Evolutionary conservation across 805 yeast species (phyloP).

Genomic region (Grigorovia humatica): DNA sequence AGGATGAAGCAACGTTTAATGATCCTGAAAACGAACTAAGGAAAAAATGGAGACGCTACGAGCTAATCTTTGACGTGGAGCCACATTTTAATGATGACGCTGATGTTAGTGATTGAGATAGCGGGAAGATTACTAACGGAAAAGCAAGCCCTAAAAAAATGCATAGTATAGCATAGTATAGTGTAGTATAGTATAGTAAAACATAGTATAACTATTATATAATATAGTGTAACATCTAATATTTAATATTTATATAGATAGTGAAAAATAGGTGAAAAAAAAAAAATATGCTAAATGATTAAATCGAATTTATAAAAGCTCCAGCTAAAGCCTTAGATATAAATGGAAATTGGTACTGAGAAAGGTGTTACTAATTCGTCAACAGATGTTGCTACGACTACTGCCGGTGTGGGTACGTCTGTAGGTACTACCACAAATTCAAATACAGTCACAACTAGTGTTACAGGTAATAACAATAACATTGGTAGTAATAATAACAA

Average conservation of each 20-base stretch:
- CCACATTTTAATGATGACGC: slow-evolving; percentile 25
- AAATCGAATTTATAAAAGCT: not conserved
- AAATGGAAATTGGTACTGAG: not conserved
- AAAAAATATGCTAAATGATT: not conserved
- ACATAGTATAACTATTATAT: not conserved
- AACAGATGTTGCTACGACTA: too few species aligned
- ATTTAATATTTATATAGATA: not conserved
- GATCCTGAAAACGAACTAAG: slow-evolving; percentile 24
- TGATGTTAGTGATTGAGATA: slow-evolving; percentile 23
- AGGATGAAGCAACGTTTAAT: slow-evolving; percentile 24
- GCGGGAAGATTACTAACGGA: too few species aligned
- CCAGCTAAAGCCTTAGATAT: too few species aligned
- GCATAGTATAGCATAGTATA: not conserved
- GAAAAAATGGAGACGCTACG: slow-evolving; percentile 29
- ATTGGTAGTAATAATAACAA: too few species aligned
- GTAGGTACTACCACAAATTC: too few species aligned
- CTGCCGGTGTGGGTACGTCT: too few species aligned
- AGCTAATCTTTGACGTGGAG: slow-evolving; percentile 26
- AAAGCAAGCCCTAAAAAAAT: not conserved
- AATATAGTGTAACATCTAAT: not conserved
- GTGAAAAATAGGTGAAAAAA: not conserved
- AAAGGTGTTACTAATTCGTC: too few species aligned
- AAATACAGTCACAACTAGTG: not conserved
- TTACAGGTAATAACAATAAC: not conserved
- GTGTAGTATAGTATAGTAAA: not conserved